phyloP scores from a whole-genome alignment of 805 yeast genomes.

The Maudiozyma pseudohumilis region DNA sequence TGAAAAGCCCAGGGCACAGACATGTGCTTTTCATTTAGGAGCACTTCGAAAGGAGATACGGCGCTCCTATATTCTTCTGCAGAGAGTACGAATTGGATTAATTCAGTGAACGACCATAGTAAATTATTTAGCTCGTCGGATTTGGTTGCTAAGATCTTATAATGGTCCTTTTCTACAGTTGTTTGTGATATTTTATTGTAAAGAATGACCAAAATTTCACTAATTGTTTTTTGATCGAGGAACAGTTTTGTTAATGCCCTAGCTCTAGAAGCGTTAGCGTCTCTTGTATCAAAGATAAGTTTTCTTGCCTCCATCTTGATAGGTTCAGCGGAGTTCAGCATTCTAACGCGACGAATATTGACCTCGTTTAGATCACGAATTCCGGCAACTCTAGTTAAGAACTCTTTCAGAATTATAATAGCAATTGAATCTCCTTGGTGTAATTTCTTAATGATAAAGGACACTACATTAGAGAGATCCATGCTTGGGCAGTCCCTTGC shows the following conservation, averaged over 20 bases:
- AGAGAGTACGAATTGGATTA: slow-evolving; percentile 43
- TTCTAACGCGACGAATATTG: slow-evolving; percentile 51
- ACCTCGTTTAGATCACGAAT: slow-evolving; percentile 60
- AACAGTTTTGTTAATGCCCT: slow-evolving; percentile 39
- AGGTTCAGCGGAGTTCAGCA: slow-evolving; percentile 55
- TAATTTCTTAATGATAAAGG: slow-evolving; percentile 51
- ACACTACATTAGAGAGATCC: slow-evolving; percentile 52
- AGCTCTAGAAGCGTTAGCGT: slow-evolving; percentile 39
- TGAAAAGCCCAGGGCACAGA: slow-evolving; percentile 62
- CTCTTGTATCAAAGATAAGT: slow-evolving; percentile 46
- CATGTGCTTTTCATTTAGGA: slow-evolving; percentile 37
- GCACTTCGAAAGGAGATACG: slow-evolving; percentile 34
- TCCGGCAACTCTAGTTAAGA: slow-evolving; percentile 69
- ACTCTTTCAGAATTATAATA: slow-evolving; percentile 54
- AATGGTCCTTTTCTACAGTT: slow-evolving; percentile 37
- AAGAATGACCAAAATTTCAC: slow-evolving; percentile 60
- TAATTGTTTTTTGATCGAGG: slow-evolving; percentile 34
- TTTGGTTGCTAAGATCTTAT: slow-evolving; percentile 61
- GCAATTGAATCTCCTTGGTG: slow-evolving; percentile 51
- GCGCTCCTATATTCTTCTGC: slow-evolving; percentile 25
- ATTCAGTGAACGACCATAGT: slow-evolving; percentile 53
- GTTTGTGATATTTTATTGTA: slow-evolving; percentile 36
- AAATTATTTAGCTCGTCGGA: slow-evolving; percentile 64
- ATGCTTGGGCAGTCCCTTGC: slow-evolving; percentile 45
- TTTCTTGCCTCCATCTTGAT: slow-evolving; percentile 45